Evolutionary conservation across 1,284 basidiomycete species (phyloP).

Genomic region (Cutaneotrichosporon mucoides): DNA sequence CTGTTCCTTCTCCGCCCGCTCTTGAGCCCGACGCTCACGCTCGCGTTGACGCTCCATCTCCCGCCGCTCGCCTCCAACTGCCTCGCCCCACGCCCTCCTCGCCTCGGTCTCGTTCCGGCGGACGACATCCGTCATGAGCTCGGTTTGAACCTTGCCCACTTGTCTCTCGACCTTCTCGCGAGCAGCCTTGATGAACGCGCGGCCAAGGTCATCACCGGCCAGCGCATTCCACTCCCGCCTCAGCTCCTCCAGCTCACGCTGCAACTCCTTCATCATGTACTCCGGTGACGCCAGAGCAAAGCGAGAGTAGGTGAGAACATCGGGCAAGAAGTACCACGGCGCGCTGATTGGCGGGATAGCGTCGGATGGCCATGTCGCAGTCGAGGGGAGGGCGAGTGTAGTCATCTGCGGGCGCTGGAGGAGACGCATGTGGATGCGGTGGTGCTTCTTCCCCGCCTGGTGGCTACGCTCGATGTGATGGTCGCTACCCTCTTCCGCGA

Average conservation of each 20-base stretch:
- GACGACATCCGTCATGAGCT: conserved; percentile 60
- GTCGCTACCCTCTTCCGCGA: not conserved
- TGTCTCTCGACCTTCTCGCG: conserved; percentile 69
- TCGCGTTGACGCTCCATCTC: conserved; percentile 51
- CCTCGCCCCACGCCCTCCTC: conserved; percentile 40
- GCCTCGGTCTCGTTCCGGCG: conserved; percentile 38
- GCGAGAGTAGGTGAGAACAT: conserved; percentile 81
- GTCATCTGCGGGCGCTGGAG: conserved; percentile 91
- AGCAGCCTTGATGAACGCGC: conserved; percentile 76
- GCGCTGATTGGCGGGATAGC: conserved; percentile 78
- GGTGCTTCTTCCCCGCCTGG: conserved; percentile 9
- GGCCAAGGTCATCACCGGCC: conserved; percentile 66
- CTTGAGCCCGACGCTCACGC: conserved; percentile 32
- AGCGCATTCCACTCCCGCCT: conserved; percentile 56
- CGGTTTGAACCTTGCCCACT: conserved; percentile 64
- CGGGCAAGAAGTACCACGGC: conserved; percentile 92
- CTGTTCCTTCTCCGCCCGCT: conserved; percentile 28
- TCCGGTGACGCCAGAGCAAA: conserved; percentile 94
- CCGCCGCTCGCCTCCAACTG: conserved; percentile 40
- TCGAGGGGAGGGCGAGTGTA: conserved; percentile 89
- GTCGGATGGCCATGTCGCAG: conserved; percentile 87
- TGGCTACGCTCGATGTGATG: not conserved
- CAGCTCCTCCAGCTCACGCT: conserved; percentile 69
- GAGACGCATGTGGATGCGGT: conserved; percentile 71
- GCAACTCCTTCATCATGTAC: conserved; percentile 70